These are phyloP conservation scores for Pseudonitzschia delicatissima DNA, from an alignment of 108 stramenopile species.

Conservation along the genomic window DNA sequence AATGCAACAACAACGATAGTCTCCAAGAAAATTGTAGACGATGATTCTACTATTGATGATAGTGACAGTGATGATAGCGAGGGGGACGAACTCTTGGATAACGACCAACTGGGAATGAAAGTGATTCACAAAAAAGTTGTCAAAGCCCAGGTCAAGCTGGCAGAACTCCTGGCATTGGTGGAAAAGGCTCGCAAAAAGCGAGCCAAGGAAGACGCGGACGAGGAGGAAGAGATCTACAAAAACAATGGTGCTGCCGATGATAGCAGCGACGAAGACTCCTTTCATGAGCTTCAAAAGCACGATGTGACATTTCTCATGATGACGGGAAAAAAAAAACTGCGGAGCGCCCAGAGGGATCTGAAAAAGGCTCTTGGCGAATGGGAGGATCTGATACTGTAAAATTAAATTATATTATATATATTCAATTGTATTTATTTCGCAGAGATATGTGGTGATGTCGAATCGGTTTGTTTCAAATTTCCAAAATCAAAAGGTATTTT, in stretches of 20 bases:
- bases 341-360: slow-evolving; percentile 23
- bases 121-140: slow-evolving; percentile 18
- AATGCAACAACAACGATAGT: slow-evolving; percentile 11
- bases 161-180: slow-evolving; percentile 30
- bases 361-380: slow-evolving; percentile 23
- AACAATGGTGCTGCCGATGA: slow-evolving; percentile 6
- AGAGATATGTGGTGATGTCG: too few relatives aligned
- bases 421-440: too few relatives aligned
- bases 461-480: too few relatives aligned
- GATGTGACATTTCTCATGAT: slow-evolving; percentile 8
- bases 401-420: too few relatives aligned
- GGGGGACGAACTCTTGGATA: slow-evolving; percentile 19
- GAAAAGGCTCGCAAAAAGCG: slow-evolving; percentile 14
- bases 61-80: background rate
- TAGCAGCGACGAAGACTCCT: slow-evolving; percentile 5
- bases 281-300: slow-evolving; percentile 3
- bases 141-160: slow-evolving; percentile 30
- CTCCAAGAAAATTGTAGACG: slow-evolving; percentile 12
- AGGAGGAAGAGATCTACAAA: background rate
- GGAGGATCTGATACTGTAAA: slow-evolving; percentile 6
- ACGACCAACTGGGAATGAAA: slow-evolving; percentile 32
- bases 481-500: too few relatives aligned
- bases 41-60: background rate
- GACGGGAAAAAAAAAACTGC: slow-evolving; percentile 26
- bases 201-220: slow-evolving; percentile 13